These are phyloP conservation scores for Pichia scutulata DNA, from an alignment of 805 yeast genomes.

Conservation along the genomic window DNA sequence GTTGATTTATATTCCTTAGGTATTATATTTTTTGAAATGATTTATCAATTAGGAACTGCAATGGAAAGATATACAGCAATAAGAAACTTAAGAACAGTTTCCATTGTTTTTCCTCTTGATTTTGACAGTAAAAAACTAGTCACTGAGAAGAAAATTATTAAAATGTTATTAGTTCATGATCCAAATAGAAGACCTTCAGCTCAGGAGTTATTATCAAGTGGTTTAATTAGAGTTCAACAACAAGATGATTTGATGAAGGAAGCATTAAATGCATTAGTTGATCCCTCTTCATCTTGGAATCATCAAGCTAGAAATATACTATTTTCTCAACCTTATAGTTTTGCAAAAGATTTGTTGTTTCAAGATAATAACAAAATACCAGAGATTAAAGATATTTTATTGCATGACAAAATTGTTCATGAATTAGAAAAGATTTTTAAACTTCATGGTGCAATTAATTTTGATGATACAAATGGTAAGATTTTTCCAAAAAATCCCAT, in stretches of 20 bases:
- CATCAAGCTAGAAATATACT: conserved; percentile 82
- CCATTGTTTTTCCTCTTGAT: conserved; percentile 63
- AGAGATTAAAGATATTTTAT: conserved; percentile 39
- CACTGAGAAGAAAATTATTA: conserved; percentile 62
- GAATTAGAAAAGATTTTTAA: conserved; percentile 58
- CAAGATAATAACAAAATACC: conserved; percentile 38
- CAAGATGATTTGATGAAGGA: conserved; percentile 87
- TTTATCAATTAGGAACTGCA: conserved; percentile 73
- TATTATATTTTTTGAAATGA: conserved; percentile 92
- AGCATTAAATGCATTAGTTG: conserved; percentile 76
- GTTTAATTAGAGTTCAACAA: conserved; percentile 78
- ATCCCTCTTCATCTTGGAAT: conserved; percentile 92
- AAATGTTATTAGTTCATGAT: conserved; percentile 64
- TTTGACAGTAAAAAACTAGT: conserved; percentile 45
- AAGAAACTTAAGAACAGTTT: conserved; percentile 50
- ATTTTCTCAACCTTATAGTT: conserved; percentile 76
- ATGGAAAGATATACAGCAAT: conserved; percentile 85
- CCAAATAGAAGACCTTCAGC: conserved; percentile 81
- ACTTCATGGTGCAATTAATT: conserved; percentile 80
- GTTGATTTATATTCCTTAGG: conserved; percentile 96
- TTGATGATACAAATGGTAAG: conserved; percentile 47
- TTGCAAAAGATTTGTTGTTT: conserved; percentile 78
- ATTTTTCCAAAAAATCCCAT: conserved; percentile 80
- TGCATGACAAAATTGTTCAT: conserved; percentile 53
- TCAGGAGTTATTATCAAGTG: conserved; percentile 62